phyloP scores from a whole-genome alignment of 1,284 basidiomycete species.

The Ganoderma multipileum region DNA sequence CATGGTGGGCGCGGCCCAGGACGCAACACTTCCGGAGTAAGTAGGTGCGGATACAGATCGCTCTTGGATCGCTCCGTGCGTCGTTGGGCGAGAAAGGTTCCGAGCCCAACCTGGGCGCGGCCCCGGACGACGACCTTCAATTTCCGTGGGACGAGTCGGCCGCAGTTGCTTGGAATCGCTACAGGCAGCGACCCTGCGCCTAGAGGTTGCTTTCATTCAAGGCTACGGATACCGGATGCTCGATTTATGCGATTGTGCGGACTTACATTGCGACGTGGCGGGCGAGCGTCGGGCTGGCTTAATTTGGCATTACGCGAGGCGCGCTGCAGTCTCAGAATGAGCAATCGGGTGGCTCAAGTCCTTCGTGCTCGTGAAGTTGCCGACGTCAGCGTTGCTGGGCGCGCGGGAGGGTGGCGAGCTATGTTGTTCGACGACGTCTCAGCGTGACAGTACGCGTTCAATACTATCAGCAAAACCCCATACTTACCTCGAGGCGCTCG shows the following conservation, averaged over 20 bases:
- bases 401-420: neutral
- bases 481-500: too few species aligned
- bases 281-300: neutral
- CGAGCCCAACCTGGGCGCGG: neutral
- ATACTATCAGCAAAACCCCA: neutral
- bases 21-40: neutral
- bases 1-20: neutral
- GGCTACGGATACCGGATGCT: neutral
- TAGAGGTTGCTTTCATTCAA: neutral
- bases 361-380: neutral
- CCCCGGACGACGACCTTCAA: neutral
- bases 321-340: neutral
- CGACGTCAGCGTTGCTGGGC: constrained; percentile 1
- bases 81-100: neutral
- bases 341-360: neutral
- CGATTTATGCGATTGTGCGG: neutral
- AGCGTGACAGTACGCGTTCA: neutral
- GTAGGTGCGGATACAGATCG: neutral
- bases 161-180: neutral
- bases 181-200: neutral
- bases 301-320: neutral
- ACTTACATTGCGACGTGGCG: neutral
- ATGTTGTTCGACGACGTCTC: neutral
- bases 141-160: neutral
- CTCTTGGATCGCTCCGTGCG: neutral